Evolutionary conservation across 202 grass and related monocot species (phyloP).

Genomic region (Eragrostis tef): DNA sequence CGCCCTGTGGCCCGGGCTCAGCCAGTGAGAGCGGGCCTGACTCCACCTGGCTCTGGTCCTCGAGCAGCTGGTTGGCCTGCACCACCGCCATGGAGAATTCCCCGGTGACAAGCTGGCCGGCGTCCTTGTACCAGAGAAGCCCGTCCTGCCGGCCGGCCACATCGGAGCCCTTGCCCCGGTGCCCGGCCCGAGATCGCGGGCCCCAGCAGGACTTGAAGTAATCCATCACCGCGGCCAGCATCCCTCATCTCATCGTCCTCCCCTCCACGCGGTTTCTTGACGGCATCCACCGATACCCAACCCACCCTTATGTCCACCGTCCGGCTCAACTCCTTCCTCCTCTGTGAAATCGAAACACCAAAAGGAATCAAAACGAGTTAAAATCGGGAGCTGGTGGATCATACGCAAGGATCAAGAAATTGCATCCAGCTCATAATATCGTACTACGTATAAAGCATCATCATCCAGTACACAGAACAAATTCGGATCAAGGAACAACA

Average conservation of each 20-base stretch:
- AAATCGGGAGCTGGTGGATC: conserved; percentile 32
- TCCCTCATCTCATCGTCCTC: conserved; percentile 80
- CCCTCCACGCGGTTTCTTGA: conserved; percentile 49
- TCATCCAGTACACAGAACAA: not conserved
- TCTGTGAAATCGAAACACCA: conserved; percentile 16
- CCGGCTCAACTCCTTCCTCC: conserved; percentile 11
- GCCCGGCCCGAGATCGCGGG: conserved; percentile 53
- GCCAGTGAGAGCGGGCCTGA: conserved; percentile 72
- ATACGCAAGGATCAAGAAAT: conserved; percentile 33
- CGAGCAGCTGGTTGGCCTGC: conserved; percentile 92
- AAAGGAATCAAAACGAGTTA: conserved; percentile 29
- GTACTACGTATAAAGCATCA: not conserved
- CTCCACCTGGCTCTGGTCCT: conserved; percentile 96
- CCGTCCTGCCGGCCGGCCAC: conserved; percentile 68
- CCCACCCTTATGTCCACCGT: conserved; percentile 15
- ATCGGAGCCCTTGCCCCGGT: conserved; percentile 62
- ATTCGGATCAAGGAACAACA: conserved; percentile 34
- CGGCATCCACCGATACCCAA: no score
- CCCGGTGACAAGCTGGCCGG: conserved; percentile 66
- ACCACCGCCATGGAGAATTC: conserved; percentile 98
- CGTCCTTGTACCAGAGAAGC: conserved; percentile 97
- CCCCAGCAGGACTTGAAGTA: conserved; percentile 90
- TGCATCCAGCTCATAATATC: conserved; percentile 25
- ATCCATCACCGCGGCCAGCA: conserved; percentile 83
- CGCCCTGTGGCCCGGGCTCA: conserved; percentile 73